Evolutionary conservation across 2,329 filamentous ascomycete genomes (phyloP).

Genomic region (Botrytis aclada): DNA sequence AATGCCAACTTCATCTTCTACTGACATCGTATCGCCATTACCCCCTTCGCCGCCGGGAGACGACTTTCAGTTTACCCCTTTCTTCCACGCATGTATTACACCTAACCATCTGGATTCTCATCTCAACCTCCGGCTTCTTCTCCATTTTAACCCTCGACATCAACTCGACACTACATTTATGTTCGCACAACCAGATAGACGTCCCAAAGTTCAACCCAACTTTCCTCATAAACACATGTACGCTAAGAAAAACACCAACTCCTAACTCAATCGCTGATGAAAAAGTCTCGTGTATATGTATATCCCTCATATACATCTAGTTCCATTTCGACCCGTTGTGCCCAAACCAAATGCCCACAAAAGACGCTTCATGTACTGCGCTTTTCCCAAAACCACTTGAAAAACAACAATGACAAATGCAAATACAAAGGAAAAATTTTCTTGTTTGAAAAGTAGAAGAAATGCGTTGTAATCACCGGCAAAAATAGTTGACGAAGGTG

Average conservation of each 20-base stretch:
- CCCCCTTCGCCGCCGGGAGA: neutral
- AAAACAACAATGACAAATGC: neutral
- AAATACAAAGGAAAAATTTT: neutral
- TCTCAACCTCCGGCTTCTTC: neutral
- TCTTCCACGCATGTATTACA: slow-evolving; percentile 2
- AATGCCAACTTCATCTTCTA: neutral
- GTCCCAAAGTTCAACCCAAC: neutral
- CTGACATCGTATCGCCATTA: neutral
- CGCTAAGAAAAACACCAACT: neutral
- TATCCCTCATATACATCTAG: slow-evolving; percentile 6
- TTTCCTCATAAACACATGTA: slow-evolving; percentile 13
- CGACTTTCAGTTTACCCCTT: neutral
- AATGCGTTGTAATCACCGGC: neutral
- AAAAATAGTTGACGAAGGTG: neutral
- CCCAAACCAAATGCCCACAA: neutral
- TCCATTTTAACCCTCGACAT: neutral
- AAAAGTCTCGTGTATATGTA: slow-evolving; percentile 1
- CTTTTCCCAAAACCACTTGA: neutral
- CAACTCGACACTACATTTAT: slow-evolving; percentile 2
- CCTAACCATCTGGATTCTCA: neutral
- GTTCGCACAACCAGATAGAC: slow-evolving; percentile 2
- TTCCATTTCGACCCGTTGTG: slow-evolving; percentile 6
- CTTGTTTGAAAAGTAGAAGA: neutral
- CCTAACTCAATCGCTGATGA: slow-evolving; percentile 12
- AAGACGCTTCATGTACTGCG: slow-evolving; percentile 14